Evolutionary conservation across 306 rosid genomes (phyloP).

Genomic region (Lathyrus aphaca): DNA sequence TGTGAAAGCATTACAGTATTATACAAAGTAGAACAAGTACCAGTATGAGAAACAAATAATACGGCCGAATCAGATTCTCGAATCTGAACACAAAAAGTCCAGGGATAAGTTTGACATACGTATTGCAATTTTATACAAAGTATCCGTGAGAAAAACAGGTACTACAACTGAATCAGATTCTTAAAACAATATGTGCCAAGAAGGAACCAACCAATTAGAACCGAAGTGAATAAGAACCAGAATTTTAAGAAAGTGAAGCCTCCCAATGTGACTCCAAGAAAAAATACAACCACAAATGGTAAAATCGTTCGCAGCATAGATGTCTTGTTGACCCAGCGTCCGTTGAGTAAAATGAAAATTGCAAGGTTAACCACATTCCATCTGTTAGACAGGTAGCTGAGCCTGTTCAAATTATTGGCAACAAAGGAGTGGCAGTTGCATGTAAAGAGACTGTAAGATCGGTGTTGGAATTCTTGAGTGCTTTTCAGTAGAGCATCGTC

Average conservation of each 20-base stretch:
- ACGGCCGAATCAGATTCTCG: constrained; percentile 71
- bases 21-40: constrained; percentile 22
- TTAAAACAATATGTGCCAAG: constrained; percentile 84
- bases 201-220: constrained; percentile 88
- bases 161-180: constrained; percentile 76
- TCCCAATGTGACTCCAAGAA: constrained; percentile 68
- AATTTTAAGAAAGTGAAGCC: constrained; percentile 72
- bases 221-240: constrained; percentile 55
- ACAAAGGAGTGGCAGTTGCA: constrained; percentile 98
- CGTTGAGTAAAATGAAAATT: constrained; percentile 70
- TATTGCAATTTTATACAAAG: constrained; percentile 38
- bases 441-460: constrained; percentile 75
- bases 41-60: constrained; percentile 31
- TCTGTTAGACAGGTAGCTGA: constrained; percentile 67
- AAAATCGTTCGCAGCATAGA: constrained; percentile 63
- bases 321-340: constrained; percentile 79
- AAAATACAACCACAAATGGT: constrained; percentile 64
- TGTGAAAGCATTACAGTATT: constrained; percentile 30
- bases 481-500: constrained; percentile 76
- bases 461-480: constrained; percentile 90
- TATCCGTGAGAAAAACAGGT: constrained; percentile 16
- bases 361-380: constrained; percentile 99
- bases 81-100: constrained; percentile 35
- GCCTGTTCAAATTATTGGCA: constrained; percentile 83
- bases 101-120: constrained; percentile 18